These are phyloP conservation scores for Carex cristatella DNA, from an alignment of 176 grass and related monocot genomes.

Conservation along the genomic window DNA sequence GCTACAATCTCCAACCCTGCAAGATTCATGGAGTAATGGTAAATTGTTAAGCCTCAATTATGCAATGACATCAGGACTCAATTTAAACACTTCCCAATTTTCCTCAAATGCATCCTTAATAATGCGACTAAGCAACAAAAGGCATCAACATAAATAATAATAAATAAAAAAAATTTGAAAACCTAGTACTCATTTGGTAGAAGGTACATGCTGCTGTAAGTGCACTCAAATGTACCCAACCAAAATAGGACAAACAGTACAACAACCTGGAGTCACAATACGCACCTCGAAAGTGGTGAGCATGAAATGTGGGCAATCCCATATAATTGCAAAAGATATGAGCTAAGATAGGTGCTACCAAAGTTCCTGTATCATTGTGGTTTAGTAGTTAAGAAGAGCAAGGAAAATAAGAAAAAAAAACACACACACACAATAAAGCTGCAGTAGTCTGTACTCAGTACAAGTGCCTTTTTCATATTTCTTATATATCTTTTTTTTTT, in stretches of 20 bases:
- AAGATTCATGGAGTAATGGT: conserved; percentile 22
- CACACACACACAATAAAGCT: background rate
- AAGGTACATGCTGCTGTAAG: background rate
- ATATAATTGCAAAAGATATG: conserved; percentile 91
- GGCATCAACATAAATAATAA: background rate
- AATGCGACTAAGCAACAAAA: background rate
- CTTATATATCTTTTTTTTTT: background rate
- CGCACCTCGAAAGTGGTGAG: conserved; percentile 49
- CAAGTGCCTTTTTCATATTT: background rate
- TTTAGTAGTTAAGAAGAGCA: conserved; percentile 3
- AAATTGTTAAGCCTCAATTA: background rate
- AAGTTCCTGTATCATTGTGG: conserved; percentile 38
- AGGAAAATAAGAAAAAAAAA: background rate
- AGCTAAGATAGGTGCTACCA: conserved; percentile 65
- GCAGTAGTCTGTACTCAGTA: background rate
- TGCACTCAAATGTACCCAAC: background rate
- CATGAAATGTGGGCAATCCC: conserved; percentile 61
- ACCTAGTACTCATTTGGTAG: background rate
- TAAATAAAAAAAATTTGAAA: background rate
- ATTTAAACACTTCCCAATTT: background rate
- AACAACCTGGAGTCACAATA: background rate
- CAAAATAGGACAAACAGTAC: background rate
- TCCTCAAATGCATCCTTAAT: background rate
- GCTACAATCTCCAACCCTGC: conserved; percentile 54
- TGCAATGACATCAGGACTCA: background rate